Evolutionary conservation across 768 basidiomycete species (phyloP).

Genomic region (Kwoniella europaea): DNA sequence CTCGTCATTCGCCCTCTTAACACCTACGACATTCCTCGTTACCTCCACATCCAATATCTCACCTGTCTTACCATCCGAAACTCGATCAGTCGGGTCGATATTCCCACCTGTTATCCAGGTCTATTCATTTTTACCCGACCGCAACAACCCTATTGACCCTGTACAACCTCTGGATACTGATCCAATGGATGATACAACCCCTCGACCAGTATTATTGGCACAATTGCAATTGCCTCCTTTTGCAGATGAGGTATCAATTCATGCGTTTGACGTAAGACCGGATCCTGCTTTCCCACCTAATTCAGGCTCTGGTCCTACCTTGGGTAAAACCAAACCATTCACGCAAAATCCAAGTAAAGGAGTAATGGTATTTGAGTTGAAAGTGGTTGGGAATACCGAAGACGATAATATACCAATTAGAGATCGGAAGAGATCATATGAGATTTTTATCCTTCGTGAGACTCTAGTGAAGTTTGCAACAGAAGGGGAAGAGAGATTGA

Average conservation of each 20-base stretch:
- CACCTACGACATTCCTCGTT: constrained; percentile 51
- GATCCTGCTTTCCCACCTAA: constrained; percentile 47
- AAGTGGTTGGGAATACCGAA: constrained; percentile 26
- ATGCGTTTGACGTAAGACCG: constrained; percentile 46
- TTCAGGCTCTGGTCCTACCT: constrained; percentile 5
- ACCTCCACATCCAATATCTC: constrained; percentile 44
- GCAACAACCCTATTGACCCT: constrained; percentile 28
- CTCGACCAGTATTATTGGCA: constrained; percentile 41
- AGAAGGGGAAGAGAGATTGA: constrained; percentile 40
- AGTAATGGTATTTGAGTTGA: constrained; percentile 47
- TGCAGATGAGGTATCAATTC: constrained; percentile 30
- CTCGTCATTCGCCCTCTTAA: constrained; percentile 45
- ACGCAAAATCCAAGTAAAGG: constrained; percentile 48
- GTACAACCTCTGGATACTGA: constrained; percentile 44
- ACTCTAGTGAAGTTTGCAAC: constrained; percentile 34
- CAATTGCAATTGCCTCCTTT: constrained; percentile 45
- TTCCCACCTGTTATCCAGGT: constrained; percentile 53
- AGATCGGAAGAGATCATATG: constrained; percentile 28
- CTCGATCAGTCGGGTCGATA: constrained; percentile 24
- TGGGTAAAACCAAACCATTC: constrained; percentile 37
- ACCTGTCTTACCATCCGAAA: constrained; percentile 31
- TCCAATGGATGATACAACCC: constrained; percentile 43
- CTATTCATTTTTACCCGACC: constrained; percentile 43
- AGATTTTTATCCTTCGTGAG: constrained; percentile 50
- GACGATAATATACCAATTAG: constrained; percentile 4